Evolutionary conservation across 306 rosid species (phyloP).

Genomic region (Acacia acuminata): DNA sequence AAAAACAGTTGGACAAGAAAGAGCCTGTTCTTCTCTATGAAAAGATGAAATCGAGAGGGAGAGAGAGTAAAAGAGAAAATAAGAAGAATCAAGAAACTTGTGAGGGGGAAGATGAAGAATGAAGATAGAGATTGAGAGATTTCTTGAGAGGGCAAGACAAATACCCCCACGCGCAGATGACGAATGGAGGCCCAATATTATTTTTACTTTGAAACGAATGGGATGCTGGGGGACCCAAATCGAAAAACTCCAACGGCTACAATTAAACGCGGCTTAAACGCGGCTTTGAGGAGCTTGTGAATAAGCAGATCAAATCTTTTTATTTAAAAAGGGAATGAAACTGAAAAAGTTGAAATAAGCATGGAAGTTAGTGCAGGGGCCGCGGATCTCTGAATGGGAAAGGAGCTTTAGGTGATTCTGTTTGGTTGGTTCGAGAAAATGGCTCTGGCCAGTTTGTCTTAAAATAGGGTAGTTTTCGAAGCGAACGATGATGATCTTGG

Average conservation of each 20-base stretch:
- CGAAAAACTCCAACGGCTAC: not conserved
- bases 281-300: not conserved
- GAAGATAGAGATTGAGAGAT: not conserved
- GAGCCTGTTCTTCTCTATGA: not conserved
- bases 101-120: not conserved
- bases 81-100: slow-evolving; percentile 8
- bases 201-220: no score
- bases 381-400: not conserved
- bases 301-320: not conserved
- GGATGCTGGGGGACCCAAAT: no score
- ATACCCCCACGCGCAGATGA: not conserved
- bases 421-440: not conserved
- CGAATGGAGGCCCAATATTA: not conserved
- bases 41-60: not conserved
- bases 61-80: not conserved
- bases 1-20: not conserved
- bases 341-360: not conserved
- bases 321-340: not conserved
- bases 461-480: not conserved
- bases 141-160: not conserved
- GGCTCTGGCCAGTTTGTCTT: not conserved
- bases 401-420: slow-evolving; percentile 9
- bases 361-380: not conserved
- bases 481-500: not conserved
- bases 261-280: not conserved